Percentiles rank a stretch among this genome's conserved stretches.
Conservation (phyloP, 2,329 filamentous ascomycete species). For the Talaromyces sp. region DNA sequence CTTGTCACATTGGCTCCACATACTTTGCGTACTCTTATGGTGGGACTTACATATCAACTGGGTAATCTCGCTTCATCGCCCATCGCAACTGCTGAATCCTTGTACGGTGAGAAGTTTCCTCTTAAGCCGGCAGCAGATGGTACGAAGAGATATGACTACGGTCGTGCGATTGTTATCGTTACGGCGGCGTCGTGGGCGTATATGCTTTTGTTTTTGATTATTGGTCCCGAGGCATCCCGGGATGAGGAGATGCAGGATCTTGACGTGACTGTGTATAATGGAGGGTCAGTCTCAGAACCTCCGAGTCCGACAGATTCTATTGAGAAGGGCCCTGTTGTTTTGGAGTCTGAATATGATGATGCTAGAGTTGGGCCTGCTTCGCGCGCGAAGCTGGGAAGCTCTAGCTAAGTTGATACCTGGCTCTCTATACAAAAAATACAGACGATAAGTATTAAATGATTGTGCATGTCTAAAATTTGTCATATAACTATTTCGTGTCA, state of each 20-base stretch:
- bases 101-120: constrained; percentile 39
- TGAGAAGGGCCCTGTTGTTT: neutral
- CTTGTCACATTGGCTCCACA: constrained; percentile 33
- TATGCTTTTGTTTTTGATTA: constrained; percentile 31
- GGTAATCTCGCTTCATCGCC: constrained; percentile 39
- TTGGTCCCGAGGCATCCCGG: constrained; percentile 26
- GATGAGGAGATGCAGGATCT: neutral
- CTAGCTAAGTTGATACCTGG: too few relatives aligned
- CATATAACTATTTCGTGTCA: too few relatives aligned
- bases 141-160: constrained; percentile 37
- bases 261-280: neutral
- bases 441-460: too few relatives aligned
- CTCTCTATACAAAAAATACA: too few relatives aligned
- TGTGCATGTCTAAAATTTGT: too few relatives aligned
- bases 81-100: constrained; percentile 40
- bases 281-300: neutral
- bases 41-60: constrained; percentile 37
- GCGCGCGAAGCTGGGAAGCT: neutral
- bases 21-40: constrained; percentile 30
- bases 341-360: neutral
- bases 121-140: constrained; percentile 29
- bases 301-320: constrained; percentile 1
- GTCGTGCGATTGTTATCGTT: constrained; percentile 35
- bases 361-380: neutral
- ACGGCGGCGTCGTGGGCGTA: constrained; percentile 26